A percentile compares a stretch with the other conserved stretches of the same genome.
These are phyloP conservation scores for Setaria italica DNA, from an alignment of 202 grass and related monocot species.

Conservation along the genomic window DNA sequence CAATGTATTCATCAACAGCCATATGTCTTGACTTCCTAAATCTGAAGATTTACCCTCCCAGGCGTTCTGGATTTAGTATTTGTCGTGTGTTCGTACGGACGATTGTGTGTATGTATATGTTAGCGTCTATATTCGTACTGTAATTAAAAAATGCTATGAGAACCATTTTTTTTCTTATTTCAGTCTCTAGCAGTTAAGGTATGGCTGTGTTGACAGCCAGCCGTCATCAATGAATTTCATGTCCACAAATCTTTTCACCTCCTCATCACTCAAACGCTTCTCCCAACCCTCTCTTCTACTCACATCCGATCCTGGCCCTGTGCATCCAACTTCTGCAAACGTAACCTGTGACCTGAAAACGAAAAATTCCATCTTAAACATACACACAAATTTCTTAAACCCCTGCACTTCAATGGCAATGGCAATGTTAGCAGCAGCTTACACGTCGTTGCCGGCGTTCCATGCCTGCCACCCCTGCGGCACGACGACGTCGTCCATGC, in stretches of 20 bases:
- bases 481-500: constrained; percentile 45
- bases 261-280: constrained; percentile 38
- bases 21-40: too few relatives aligned
- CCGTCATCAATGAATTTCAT: constrained; percentile 60
- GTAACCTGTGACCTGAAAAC: constrained; percentile 42
- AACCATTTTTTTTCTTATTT: too few relatives aligned
- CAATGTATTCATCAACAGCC: too few relatives aligned
- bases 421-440: background rate
- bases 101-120: too few relatives aligned
- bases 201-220: constrained; percentile 51
- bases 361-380: background rate
- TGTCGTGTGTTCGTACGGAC: too few relatives aligned
- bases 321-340: constrained; percentile 55
- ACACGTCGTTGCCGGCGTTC: constrained; percentile 29
- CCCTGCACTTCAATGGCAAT: too few relatives aligned
- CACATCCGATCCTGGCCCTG: constrained; percentile 47
- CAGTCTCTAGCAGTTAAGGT: background rate
- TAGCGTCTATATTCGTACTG: too few relatives aligned
- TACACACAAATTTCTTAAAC: background rate
- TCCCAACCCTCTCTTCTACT: constrained; percentile 48
- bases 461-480: constrained; percentile 67
- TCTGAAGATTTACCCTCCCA: too few relatives aligned
- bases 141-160: too few relatives aligned
- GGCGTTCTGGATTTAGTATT: too few relatives aligned
- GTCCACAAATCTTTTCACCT: constrained; percentile 46